Conservation (phyloP, 2,329 filamentous ascomycete species). For the Pestalotiopsis sp. region DNA sequence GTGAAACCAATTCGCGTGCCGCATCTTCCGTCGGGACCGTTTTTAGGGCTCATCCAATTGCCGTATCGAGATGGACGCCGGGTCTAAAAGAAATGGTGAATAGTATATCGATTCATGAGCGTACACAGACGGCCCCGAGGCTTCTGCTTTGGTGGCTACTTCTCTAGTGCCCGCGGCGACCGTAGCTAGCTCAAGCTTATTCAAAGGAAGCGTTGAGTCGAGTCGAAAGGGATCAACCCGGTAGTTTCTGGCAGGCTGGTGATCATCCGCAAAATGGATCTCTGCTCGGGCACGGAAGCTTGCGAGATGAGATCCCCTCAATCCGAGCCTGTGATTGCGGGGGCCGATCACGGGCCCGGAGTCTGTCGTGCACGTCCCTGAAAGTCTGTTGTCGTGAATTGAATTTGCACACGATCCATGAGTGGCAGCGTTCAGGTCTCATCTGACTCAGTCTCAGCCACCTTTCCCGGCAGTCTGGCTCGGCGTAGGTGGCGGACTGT, state of each 20-base stretch:
- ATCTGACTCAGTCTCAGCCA: slow-evolving; percentile 2
- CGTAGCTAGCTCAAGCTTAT: not conserved
- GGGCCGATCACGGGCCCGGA: not conserved
- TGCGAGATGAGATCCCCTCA: not conserved
- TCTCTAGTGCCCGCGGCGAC: not conserved
- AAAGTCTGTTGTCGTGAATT: not conserved
- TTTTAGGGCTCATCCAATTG: not conserved
- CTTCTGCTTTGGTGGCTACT: not conserved
- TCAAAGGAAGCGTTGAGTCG: not conserved
- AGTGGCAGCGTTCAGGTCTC: not conserved
- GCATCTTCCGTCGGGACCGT: not conserved
- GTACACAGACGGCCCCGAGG: not conserved
- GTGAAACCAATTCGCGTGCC: not conserved
- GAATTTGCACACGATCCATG: not conserved
- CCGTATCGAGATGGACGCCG: not conserved
- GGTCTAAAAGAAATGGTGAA: not conserved
- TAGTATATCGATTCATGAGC: not conserved
- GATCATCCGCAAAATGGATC: slow-evolving; percentile 1
- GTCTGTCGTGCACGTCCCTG: not conserved
- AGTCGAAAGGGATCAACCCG: not conserved
- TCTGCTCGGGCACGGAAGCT: not conserved
- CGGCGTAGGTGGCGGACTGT: not conserved
- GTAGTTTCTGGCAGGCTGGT: not conserved
- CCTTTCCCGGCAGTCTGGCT: slow-evolving; percentile 1
- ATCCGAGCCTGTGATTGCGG: not conserved